Evolutionary conservation across 2,329 filamentous ascomycete species (phyloP), one percentile per base, ranked within the genome.

Genomic region (Pseudocercospora crystallina): DNA sequence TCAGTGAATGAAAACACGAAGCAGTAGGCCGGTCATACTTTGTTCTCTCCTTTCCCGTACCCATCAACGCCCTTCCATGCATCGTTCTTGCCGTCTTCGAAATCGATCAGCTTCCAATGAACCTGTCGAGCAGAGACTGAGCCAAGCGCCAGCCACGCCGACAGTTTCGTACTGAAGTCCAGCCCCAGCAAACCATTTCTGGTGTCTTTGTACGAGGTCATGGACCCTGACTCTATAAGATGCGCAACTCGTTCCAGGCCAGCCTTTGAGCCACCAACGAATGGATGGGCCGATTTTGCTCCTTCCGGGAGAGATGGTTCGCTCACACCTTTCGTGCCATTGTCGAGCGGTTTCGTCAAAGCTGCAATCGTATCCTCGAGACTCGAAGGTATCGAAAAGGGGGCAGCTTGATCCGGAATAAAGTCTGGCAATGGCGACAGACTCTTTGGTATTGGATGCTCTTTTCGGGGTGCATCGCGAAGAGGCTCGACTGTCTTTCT

Each of bases 141-240:
- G 3, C 89, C 89, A 10, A 88, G 77, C 0, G 87, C 80, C 0
- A 92, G 76, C 65, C 83, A 92, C 0, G 82, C 84, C 0, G 87
- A 89, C 0, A 92, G 73, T 54, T 90, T 91, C 2, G 87, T 90
- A 61, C 84, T 87, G 63, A 85, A 90, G 57, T 89, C 84, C 1
- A 75, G 65, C 1, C 87, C 87, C 0, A 90, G 66, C 1, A 90
- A 75, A 0, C 85, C 85, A 52, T 91, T 90, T 2, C 87, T 79
- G 0, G 85, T 87, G 13, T 81, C 76, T 62, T 88, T 86, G 67
- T 91, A 92, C 1, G 71, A 69, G 0, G 75, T 79, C 69, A 86
- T 81, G 5, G 77, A 72, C 1, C 84, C 84, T 1, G 77, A 80
- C 8, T 73, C 74, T 43, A 90, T 74, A 3, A 90, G 73, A 57